Percentiles rank a stretch among this genome's conserved stretches.
Conservation (phyloP, 495 filamentous ascomycete genomes). For the Penicillium mononematosum region DNA sequence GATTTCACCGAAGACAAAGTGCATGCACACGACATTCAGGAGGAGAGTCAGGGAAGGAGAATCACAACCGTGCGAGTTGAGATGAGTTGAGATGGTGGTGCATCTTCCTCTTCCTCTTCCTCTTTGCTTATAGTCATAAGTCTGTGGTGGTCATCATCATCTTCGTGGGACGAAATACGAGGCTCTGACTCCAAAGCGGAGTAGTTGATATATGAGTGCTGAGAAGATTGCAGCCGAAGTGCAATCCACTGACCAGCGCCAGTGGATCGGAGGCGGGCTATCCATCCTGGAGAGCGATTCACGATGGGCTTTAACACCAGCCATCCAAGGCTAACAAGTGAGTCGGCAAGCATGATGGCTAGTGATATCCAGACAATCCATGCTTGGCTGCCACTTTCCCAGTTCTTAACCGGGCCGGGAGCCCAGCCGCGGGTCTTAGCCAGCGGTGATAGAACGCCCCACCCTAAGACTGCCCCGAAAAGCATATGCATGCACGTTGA, state of each 20-base stretch:
- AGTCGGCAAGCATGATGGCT: slow-evolving; percentile 95
- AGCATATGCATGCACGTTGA: slow-evolving; percentile 95
- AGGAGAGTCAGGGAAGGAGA: slow-evolving; percentile 73
- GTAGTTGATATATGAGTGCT: slow-evolving; percentile 41
- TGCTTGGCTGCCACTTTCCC: slow-evolving; percentile 88
- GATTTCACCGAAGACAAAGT: slow-evolving; percentile 68
- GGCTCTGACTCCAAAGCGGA: slow-evolving; percentile 35
- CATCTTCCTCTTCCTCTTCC: slow-evolving; percentile 66
- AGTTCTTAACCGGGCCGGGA: slow-evolving; percentile 78
- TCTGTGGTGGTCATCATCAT: slow-evolving; percentile 5
- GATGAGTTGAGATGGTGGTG: slow-evolving; percentile 79
- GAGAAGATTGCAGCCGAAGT: slow-evolving; percentile 19
- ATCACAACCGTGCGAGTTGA: slow-evolving; percentile 67
- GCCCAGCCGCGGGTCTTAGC: slow-evolving; percentile 88
- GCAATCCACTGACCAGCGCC: slow-evolving; percentile 29
- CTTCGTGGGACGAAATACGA: slow-evolving; percentile 7
- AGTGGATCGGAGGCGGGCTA: slow-evolving; percentile 29
- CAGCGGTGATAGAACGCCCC: slow-evolving; percentile 86
- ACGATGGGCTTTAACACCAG: slow-evolving; percentile 65
- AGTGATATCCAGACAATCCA: slow-evolving; percentile 98
- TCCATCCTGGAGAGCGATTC: slow-evolving; percentile 37
- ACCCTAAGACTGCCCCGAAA: slow-evolving; percentile 83
- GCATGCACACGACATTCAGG: slow-evolving; percentile 77
- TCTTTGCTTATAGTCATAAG: slow-evolving; percentile 18
- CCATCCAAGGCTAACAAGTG: slow-evolving; percentile 82